Evolutionary conservation across 768 basidiomycete species (phyloP).

Genomic region (Sporobolomyces pararoseus): DNA sequence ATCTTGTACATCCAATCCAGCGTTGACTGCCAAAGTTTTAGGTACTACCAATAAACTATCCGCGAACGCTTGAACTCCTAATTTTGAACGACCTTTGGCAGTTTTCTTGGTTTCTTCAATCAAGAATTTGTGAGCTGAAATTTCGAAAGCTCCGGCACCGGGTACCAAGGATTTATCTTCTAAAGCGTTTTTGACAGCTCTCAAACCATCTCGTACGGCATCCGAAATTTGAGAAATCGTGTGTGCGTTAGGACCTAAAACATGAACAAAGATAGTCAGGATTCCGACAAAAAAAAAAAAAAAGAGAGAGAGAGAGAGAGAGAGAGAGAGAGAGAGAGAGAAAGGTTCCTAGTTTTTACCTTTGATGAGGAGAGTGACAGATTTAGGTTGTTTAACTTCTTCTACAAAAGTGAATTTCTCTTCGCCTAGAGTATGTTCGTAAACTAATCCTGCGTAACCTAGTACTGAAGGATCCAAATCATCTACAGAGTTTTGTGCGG

Average conservation of each 20-base stretch:
- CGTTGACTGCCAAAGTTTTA: constrained; percentile 92
- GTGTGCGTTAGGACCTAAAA: constrained; percentile 76
- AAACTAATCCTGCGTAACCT: constrained; percentile 96
- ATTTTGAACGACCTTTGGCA: constrained; percentile 90
- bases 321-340: neutral
- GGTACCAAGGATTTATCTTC: constrained; percentile 85
- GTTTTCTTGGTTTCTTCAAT: constrained; percentile 67
- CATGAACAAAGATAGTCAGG: neutral
- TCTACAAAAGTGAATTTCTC: constrained; percentile 98
- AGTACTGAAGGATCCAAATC: constrained; percentile 85
- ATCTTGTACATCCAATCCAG: constrained; percentile 95
- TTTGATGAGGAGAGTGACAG: constrained; percentile 93
- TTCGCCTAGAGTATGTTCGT: constrained; percentile 97
- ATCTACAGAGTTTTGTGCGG: constrained; percentile 96
- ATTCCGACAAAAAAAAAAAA: neutral
- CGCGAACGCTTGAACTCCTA: constrained; percentile 95
- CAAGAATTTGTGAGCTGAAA: constrained; percentile 82
- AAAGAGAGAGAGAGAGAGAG: neutral
- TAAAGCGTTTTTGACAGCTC: constrained; percentile 92
- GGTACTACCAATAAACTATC: constrained; percentile 91
- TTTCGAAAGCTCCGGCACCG: constrained; percentile 97
- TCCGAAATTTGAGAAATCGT: constrained; percentile 96
- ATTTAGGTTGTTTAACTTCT: constrained; percentile 90
- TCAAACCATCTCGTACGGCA: constrained; percentile 92
- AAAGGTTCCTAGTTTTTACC: too few relatives aligned